phyloP scores from a whole-genome alignment of 495 filamentous ascomycete species.

The Lindgomyces ingoldianus region DNA sequence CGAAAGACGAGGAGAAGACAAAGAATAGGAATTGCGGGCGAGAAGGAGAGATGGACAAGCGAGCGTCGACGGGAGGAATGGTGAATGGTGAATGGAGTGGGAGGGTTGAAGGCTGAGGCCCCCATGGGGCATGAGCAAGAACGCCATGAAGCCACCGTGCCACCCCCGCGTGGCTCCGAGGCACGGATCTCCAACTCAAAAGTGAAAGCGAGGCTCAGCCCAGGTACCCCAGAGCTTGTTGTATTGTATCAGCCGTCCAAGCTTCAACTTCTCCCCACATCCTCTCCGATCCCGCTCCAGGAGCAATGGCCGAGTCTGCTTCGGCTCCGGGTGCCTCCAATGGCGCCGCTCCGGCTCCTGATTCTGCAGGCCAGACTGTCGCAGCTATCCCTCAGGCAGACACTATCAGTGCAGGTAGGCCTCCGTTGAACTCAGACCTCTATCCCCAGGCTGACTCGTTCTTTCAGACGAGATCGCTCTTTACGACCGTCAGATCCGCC shows the following conservation, averaged over 20 bases:
- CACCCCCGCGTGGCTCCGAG: conserved; percentile 23
- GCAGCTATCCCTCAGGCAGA: conserved; percentile 43
- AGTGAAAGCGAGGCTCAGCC: not conserved
- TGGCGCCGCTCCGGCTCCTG: conserved; percentile 31
- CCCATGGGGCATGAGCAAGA: not conserved
- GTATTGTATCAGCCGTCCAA: not conserved
- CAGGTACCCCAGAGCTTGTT: no score
- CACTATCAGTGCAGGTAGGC: conserved; percentile 57
- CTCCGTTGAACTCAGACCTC: not conserved
- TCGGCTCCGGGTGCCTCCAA: conserved; percentile 17
- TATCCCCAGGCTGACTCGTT: conserved; percentile 2
- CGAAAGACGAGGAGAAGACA: not conserved
- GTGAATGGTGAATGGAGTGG: not conserved
- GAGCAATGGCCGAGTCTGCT: not conserved
- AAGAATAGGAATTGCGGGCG: not conserved
- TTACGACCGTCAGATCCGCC: conserved; percentile 96
- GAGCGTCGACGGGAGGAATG: not conserved
- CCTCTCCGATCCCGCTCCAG: not conserved
- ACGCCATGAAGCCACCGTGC: not conserved
- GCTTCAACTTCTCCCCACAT: not conserved
- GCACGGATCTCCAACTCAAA: not conserved
- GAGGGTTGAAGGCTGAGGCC: not conserved
- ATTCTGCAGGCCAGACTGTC: conserved; percentile 30
- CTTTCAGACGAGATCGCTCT: conserved; percentile 93
- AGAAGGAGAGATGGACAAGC: not conserved